These are phyloP conservation scores for Limonium bicolor DNA, from an alignment of 148 eudicot genomes.

Conservation along the genomic window DNA sequence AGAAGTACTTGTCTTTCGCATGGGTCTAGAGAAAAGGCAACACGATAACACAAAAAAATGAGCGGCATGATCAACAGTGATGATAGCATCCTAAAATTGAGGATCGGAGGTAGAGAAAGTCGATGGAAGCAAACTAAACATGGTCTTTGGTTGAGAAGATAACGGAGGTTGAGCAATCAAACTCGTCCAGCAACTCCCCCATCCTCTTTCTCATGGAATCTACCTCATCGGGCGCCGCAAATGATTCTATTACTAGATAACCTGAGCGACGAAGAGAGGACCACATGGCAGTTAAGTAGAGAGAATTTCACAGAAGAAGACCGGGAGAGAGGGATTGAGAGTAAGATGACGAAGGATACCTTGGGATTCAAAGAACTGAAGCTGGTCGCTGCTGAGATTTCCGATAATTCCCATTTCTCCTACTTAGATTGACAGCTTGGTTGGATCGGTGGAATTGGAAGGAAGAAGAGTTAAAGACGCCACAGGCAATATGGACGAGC, in stretches of 20 bases:
- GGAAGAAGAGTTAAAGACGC: too few relatives aligned
- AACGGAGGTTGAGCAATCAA: slow-evolving; percentile 42
- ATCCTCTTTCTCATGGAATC: slow-evolving; percentile 46
- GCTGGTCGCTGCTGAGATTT: slow-evolving; percentile 37
- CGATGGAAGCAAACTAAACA: slow-evolving; percentile 21
- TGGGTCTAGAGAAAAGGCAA: slow-evolving; percentile 23
- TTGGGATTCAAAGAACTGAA: slow-evolving; percentile 41
- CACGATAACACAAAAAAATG: not conserved
- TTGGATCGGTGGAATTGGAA: too few relatives aligned
- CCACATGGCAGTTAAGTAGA: not conserved
- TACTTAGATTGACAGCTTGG: too few relatives aligned
- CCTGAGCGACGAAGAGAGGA: slow-evolving; percentile 16
- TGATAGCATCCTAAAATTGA: too few relatives aligned
- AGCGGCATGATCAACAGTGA: not conserved
- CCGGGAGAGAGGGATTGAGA: not conserved
- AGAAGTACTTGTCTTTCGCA: slow-evolving; percentile 67
- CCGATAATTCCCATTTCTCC: slow-evolving; percentile 31
- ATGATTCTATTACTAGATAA: slow-evolving; percentile 69
- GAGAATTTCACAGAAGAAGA: not conserved
- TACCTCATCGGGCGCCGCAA: slow-evolving; percentile 42
- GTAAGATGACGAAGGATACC: slow-evolving; percentile 12
- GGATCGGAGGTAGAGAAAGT: not conserved
- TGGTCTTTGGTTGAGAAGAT: slow-evolving; percentile 82
- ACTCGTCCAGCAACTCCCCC: slow-evolving; percentile 51
- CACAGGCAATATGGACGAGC: too few relatives aligned